Evolutionary conservation across 2,329 filamentous ascomycete species (phyloP), one percentile per base, ranked within the genome.

Genomic region (Epichloe elymi): DNA sequence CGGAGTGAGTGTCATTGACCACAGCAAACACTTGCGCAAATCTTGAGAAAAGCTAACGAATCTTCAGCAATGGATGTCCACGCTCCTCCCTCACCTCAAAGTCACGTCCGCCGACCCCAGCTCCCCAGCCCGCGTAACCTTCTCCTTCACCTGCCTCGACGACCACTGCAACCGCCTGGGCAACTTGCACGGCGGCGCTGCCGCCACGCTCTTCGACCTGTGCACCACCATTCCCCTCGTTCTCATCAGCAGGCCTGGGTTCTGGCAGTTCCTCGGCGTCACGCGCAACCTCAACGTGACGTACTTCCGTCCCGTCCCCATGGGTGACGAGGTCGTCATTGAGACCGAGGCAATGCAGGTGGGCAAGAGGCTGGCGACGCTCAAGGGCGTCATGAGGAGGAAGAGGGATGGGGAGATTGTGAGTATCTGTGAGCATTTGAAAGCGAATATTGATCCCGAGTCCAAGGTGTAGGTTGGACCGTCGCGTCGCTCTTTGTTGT

Each of bases 131-230:
- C 68, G 60, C 48, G 58, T 70, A 48, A 69, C 65, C 35, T 76
- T 79, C 61, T 59, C 65, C 53, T 76, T 74, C 62, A 74, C 67
- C 3, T 72, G 79, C 26, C 70, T 74, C 51, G 63, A 67, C 0
- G 57, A 67, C 3, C 74, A 83, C 66, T 73, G 70, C 63, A 83
- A 83, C 63, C 65, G 70, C 5, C 52, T 74, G 14, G 63, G 65
- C 26, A 82, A 75, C 65, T 66, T 84, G 50, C 80, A 83, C 60
- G 80, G 79, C 49, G 80, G 80, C 17, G 82, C 79, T 55, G 73
- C 79, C 0, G 76, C 85, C 2, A 82, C 82, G 0, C 65, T 88
- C 4, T 82, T 87, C 57, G 85, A 88, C 66, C 68, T 77, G 52
- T 74, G 78, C 57, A 86, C 85, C 0, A 79, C 78, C 3, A 63